These are phyloP conservation scores for Wickerhamiella vanderwaltii DNA, from an alignment of 805 yeast species.

Conservation along the genomic window DNA sequence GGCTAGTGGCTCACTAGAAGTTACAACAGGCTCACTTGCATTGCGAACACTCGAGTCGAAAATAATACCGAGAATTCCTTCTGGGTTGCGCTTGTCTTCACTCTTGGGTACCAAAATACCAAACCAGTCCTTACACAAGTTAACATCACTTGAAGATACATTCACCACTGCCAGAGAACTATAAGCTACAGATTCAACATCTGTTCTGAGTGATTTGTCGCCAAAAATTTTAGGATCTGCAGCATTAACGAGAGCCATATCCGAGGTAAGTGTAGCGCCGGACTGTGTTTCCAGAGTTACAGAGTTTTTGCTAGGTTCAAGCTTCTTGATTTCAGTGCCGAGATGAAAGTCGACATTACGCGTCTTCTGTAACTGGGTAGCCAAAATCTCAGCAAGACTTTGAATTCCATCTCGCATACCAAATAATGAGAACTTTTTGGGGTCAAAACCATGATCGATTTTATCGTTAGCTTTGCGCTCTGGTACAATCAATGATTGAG, in stretches of 20 bases:
- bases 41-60: constrained; percentile 79
- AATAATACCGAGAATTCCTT: constrained; percentile 67
- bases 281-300: constrained; percentile 5
- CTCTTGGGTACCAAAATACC: constrained; percentile 74
- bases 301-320: constrained; percentile 2
- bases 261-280: constrained; percentile 7
- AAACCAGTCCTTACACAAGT: constrained; percentile 48
- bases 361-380: constrained; percentile 15
- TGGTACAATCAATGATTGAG: constrained; percentile 9
- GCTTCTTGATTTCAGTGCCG: constrained; percentile 13
- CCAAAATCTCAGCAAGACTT: constrained; percentile 21
- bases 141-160: constrained; percentile 42
- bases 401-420: constrained; percentile 25
- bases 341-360: constrained; percentile 20
- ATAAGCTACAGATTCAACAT: constrained; percentile 33
- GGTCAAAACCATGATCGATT: constrained; percentile 3
- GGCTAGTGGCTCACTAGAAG: constrained; percentile 1
- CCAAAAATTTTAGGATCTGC: constrained; percentile 16
- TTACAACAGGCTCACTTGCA: constrained; percentile 31
- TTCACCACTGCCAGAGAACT: constrained; percentile 57
- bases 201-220: constrained; percentile 6
- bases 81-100: constrained; percentile 35
- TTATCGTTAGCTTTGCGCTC: constrained; percentile 10
- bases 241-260: constrained; percentile 18
- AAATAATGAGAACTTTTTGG: constrained; percentile 16